Evolutionary conservation across 148 eudicot genomes (phyloP), one percentile per base, ranked within the genome.

Genomic region (Fagopyrum tataricum): DNA sequence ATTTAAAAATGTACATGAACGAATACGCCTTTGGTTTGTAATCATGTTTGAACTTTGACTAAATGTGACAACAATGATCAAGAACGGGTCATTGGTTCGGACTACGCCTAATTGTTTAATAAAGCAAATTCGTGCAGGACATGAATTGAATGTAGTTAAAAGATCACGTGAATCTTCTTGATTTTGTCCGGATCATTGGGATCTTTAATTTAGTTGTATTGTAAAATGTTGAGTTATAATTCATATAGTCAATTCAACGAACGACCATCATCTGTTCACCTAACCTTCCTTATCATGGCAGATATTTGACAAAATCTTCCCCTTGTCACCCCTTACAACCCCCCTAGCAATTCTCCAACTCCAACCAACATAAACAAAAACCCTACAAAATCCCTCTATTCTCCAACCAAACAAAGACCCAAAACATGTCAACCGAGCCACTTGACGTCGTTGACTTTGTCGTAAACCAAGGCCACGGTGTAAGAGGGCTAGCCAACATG

Each of bases 381-480:
- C 7, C 47, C 47, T 49, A 13, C 17, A 13, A 11, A 49, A 49
- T 11, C 5, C 53, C 53, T 49, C 53, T 12, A 49, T 49, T 5
- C 18, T 49, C 53, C 53, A 15, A 49, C 17, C 53, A 13, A 15
- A 49, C 18, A 11, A 13, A 49, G 8, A 10, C 49, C 17, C 2
- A 18, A 6, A 55, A 20, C 23, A 73, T 47, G 71, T 17, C 42
- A 21, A 48, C 15, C 43, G 70, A 72, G 68, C 74, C 66, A 59
- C 17, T 68, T 7, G 73, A 70, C 26, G 73, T 70, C 2, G 39
- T 70, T 0, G 53, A 70, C 42, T 70, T 43, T 15, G 73, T 70
- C 24, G 73, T 70, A 46, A 46, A 70, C 73, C 39, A 70, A 26
- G 55, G 73, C 51, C 24, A 69, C 37, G 72, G 72, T 1, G 72